These are phyloP conservation scores for Eimeria necatrix DNA, from an alignment of 169 alveolate species.

Conservation along the genomic window DNA sequence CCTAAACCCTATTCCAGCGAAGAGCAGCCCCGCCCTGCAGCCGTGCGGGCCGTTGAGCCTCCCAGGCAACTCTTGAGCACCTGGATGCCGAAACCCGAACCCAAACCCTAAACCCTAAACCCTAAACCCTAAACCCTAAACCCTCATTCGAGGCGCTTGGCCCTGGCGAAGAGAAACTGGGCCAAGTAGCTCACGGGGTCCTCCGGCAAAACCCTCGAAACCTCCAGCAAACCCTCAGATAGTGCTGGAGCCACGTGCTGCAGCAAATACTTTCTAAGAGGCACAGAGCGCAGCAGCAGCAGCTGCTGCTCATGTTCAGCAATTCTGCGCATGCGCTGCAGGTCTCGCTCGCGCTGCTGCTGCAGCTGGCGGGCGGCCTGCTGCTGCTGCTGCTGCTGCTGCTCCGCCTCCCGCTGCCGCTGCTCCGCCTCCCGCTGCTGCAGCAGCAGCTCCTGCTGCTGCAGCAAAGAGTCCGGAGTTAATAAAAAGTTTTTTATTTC, in stretches of 20 bases:
- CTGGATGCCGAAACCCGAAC: not conserved
- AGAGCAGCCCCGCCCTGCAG: no score
- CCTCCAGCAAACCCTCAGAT: slow-evolving; percentile 92
- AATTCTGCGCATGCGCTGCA: slow-evolving; percentile 75
- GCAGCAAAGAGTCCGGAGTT: slow-evolving; percentile 43
- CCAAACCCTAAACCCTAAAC: slow-evolving; percentile 20
- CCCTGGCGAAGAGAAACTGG: slow-evolving; percentile 54
- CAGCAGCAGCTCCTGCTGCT: slow-evolving; percentile 82
- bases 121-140: slow-evolving; percentile 19
- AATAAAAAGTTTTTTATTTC: slow-evolving; percentile 84
- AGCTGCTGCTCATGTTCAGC: slow-evolving; percentile 85
- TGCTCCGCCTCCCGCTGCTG: slow-evolving; percentile 80
- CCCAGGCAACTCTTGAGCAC: no score
- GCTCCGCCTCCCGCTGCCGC: slow-evolving; percentile 71
- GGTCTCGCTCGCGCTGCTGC: slow-evolving; percentile 81
- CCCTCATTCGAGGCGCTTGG: not conserved
- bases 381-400: slow-evolving; percentile 50
- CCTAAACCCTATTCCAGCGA: not conserved
- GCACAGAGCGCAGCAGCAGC: slow-evolving; percentile 86
- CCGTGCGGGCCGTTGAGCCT: no score
- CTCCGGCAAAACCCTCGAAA: slow-evolving; percentile 91
- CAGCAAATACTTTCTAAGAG: slow-evolving; percentile 90
- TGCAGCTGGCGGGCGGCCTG: slow-evolving; percentile 79
- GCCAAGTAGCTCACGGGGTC: slow-evolving; percentile 92
- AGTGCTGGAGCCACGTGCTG: slow-evolving; percentile 93